Base-by-base conservation (phyloP, 169 alveolate genomes). In the Cryptosporidium ubiquitum region DNA sequence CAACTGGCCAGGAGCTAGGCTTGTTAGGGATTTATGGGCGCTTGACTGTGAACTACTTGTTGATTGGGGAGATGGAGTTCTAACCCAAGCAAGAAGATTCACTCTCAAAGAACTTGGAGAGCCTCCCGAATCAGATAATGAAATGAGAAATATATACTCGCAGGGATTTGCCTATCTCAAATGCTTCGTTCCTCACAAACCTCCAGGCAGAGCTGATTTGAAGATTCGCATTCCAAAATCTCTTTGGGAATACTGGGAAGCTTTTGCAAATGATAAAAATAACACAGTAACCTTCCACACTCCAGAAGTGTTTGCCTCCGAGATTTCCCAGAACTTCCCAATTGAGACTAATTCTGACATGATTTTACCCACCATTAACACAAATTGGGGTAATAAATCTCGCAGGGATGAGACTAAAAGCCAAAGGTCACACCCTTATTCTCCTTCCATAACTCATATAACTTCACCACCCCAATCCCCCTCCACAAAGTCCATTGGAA, bases 181-280 rank as follows among this genome's bases (percentile, higher is more conserved):
- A 37, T 92, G 94, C 49, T 91, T 85, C 55, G 84, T 92, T 18
- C 94, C 94, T 1, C 93, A 86, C 35, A 92, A 86, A 47, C 91
- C 85, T 3, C 85, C 91, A 33, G 93, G 93, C 10, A 86, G 86
- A 33, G 93, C 92, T n/a, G 91, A 86, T 5, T 60, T 92, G 49
- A 92, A 84, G 49, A 91, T 92, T 29, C 66, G 94, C 33, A 92
- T 92, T 16, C 94, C 94, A 0, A 92, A 92, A 20, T 91, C 94
- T 1, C 86, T 92, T 12, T 92, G 94, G 94, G 93, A 92, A 85
- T 92, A 92, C 64, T 92, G 94, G 94, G 94, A 92, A 37, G 94
- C 94, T 2, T 64, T 84, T 16, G 91, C 94, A 18, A 86, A 84
- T 49, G 93, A 92, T 23, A 70, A 79, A 49, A 61, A 79, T 51